Percentiles rank a stretch among this genome's conserved stretches.
Evolutionary conservation across 2,329 filamentous ascomycete species (phyloP).

Genomic region (Beauveria rudraprayagi): DNA sequence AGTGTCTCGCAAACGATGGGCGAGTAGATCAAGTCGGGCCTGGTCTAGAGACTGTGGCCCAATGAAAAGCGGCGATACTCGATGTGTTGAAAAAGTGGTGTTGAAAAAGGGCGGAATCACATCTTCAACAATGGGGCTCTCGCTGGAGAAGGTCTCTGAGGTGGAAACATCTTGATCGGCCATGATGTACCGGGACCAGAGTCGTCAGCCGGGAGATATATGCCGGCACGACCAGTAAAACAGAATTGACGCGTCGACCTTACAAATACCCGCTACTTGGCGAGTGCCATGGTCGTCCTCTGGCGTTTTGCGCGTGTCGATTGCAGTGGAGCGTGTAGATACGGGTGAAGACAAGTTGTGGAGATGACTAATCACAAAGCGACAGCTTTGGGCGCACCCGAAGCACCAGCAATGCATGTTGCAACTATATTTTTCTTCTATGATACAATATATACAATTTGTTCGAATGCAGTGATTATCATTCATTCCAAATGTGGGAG

Average conservation of each 20-base stretch:
- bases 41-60: slow-evolving; percentile 32
- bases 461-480: background rate
- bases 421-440: background rate
- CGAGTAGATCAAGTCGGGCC: slow-evolving; percentile 33
- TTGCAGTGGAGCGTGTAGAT: background rate
- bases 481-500: background rate
- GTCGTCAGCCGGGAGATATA: too few relatives aligned
- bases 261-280: background rate
- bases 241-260: background rate
- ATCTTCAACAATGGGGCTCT: slow-evolving; percentile 14
- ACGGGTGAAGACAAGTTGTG: background rate
- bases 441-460: slow-evolving; percentile 10
- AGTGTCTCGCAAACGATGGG: slow-evolving; percentile 42
- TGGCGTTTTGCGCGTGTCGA: background rate
- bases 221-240: background rate
- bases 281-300: background rate
- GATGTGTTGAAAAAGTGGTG: slow-evolving; percentile 50
- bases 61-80: slow-evolving; percentile 45
- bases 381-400: background rate
- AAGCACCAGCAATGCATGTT: background rate
- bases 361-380: slow-evolving; percentile 6
- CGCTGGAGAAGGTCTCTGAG: slow-evolving; percentile 9
- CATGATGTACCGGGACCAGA: background rate
- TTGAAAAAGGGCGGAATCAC: slow-evolving; percentile 42
- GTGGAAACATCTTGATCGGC: slow-evolving; percentile 8